These are phyloP conservation scores for Phytophthora pini DNA, from an alignment of 352 stramenopile species.

Conservation along the genomic window DNA sequence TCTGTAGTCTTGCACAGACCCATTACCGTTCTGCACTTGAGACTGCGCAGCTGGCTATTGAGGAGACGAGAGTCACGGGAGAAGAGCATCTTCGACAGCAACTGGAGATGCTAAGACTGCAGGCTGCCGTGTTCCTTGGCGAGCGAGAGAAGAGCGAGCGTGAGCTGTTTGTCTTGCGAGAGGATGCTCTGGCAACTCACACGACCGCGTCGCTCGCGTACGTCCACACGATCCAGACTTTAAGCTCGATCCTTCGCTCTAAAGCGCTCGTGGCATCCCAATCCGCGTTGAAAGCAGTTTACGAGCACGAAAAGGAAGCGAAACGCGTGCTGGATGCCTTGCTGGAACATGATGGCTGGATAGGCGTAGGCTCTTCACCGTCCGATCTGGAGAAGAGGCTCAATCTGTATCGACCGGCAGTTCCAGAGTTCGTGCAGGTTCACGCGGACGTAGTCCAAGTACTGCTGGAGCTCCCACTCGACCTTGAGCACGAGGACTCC, in stretches of 20 bases:
- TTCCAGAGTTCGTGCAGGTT: slow-evolving; percentile 60
- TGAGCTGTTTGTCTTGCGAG: slow-evolving; percentile 36
- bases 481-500: slow-evolving; percentile 25
- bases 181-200: slow-evolving; percentile 22
- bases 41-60: slow-evolving; percentile 36
- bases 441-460: slow-evolving; percentile 57
- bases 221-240: slow-evolving; percentile 45
- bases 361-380: slow-evolving; percentile 37
- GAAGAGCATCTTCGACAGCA: slow-evolving; percentile 53
- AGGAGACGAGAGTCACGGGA: slow-evolving; percentile 42
- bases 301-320: slow-evolving; percentile 42
- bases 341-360: slow-evolving; percentile 67
- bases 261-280: slow-evolving; percentile 36
- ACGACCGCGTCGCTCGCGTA: slow-evolving; percentile 43
- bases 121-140: slow-evolving; percentile 52
- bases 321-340: slow-evolving; percentile 50
- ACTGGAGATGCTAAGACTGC: slow-evolving; percentile 46
- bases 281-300: slow-evolving; percentile 18
- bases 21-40: slow-evolving; percentile 40
- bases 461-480: slow-evolving; percentile 50
- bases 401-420: slow-evolving; percentile 58
- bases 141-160: slow-evolving; percentile 32
- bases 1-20: slow-evolving; percentile 45
- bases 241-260: slow-evolving; percentile 43
- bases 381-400: slow-evolving; percentile 39